Percentiles rank a stretch among this genome's conserved stretches.
phyloP scores from a whole-genome alignment of 192 early-diverging fungal species.

The Coemansia sp. region DNA sequence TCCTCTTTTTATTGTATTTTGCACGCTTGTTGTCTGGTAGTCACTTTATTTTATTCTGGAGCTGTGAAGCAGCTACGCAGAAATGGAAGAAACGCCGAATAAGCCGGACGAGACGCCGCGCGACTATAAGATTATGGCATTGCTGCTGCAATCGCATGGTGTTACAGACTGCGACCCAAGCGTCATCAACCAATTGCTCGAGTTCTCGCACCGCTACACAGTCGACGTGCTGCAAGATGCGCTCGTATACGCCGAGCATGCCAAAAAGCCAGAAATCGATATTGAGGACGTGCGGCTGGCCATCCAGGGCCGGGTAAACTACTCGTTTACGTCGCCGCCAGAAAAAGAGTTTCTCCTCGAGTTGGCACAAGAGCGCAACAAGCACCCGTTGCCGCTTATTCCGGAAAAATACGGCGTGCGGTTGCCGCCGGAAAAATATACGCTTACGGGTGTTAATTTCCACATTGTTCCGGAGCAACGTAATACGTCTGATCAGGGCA shows the following conservation, averaged over 20 bases:
- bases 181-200: conserved; percentile 86
- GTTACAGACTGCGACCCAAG: conserved; percentile 87
- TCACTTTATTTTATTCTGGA: too few relatives aligned
- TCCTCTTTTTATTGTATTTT: too few relatives aligned
- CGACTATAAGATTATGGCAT: conserved; percentile 77
- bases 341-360: conserved; percentile 83
- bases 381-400: conserved; percentile 70
- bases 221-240: conserved; percentile 91
- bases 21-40: too few relatives aligned
- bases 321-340: conserved; percentile 87
- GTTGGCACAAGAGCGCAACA: conserved; percentile 74
- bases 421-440: conserved; percentile 71
- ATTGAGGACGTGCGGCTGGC: conserved; percentile 86
- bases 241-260: conserved; percentile 89
- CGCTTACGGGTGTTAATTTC: conserved; percentile 74
- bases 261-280: conserved; percentile 71
- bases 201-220: conserved; percentile 90
- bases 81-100: conserved; percentile 46
- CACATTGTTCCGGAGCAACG: conserved; percentile 65
- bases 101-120: conserved; percentile 51
- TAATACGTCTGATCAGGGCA: not conserved
- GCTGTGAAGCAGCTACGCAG: too few relatives aligned
- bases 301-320: conserved; percentile 85
- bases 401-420: conserved; percentile 77
- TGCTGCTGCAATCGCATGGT: conserved; percentile 80